Percentiles rank a stretch among this genome's conserved stretches.
These are phyloP conservation scores for Pharnaceum exiguum DNA, from an alignment of 148 eudicot genomes.

Conservation along the genomic window DNA sequence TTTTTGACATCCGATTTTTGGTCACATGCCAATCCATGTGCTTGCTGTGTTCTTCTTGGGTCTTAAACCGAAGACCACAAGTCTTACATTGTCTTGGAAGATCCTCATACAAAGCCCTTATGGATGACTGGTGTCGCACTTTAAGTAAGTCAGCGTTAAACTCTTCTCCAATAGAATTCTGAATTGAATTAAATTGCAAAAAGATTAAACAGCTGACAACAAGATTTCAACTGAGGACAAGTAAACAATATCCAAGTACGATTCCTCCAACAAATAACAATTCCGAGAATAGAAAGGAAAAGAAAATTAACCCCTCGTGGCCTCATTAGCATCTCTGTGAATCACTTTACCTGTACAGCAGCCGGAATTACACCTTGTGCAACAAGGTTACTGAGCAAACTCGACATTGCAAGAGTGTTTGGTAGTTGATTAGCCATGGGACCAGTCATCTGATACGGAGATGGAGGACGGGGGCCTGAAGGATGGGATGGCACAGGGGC, in stretches of 20 bases:
- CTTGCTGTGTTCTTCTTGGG: conserved; percentile 89
- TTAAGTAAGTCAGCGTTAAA: conserved; percentile 78
- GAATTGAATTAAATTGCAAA: not conserved
- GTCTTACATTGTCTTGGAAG: conserved; percentile 90
- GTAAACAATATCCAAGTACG: not conserved
- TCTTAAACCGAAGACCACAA: conserved; percentile 85
- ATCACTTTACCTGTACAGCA: conserved; percentile 44
- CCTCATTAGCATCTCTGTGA: conserved; percentile 1
- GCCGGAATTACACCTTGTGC: conserved; percentile 82
- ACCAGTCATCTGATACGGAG: conserved; percentile 36
- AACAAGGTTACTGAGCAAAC: conserved; percentile 65
- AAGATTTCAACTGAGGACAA: not conserved
- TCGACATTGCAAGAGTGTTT: conserved; percentile 45
- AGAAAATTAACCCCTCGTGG: too few species aligned
- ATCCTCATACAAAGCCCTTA: conserved; percentile 68
- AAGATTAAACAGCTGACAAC: not conserved
- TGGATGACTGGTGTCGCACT: conserved; percentile 69
- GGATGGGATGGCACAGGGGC: conserved; percentile 37
- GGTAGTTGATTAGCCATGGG: conserved; percentile 43
- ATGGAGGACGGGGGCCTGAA: conserved; percentile 37
- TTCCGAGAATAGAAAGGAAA: too few species aligned
- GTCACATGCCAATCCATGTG: conserved; percentile 99
- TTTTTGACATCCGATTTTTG: conserved; percentile 68
- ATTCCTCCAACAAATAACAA: not conserved
- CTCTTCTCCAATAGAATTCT: conserved; percentile 86